These are phyloP conservation scores for Aspergillus sojae DNA, from an alignment of 2,329 filamentous ascomycete genomes.

Conservation along the genomic window DNA sequence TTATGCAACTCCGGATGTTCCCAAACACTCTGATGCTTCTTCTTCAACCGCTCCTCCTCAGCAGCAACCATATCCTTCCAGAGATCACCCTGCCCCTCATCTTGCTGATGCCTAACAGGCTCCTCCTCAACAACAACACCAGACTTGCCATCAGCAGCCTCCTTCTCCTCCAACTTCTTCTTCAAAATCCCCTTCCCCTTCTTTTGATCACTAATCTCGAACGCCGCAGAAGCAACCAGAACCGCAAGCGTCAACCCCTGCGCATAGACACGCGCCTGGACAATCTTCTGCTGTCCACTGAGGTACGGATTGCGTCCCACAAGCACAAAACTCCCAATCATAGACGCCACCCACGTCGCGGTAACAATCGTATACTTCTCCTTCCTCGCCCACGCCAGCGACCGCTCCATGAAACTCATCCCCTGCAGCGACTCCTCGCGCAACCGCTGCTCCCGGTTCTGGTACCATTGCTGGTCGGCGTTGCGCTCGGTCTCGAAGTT, in stretches of 20 bases:
- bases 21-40: conserved; percentile 42
- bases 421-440: conserved; percentile 56
- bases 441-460: conserved; percentile 61
- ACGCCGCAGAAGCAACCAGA: conserved; percentile 76
- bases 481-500: conserved; percentile 71
- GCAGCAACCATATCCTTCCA: conserved; percentile 68
- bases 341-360: conserved; percentile 76
- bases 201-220: conserved; percentile 79
- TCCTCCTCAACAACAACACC: conserved; percentile 69
- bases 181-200: conserved; percentile 59
- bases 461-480: conserved; percentile 67
- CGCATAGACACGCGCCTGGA: conserved; percentile 92
- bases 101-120: conserved; percentile 69
- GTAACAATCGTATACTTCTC: conserved; percentile 89
- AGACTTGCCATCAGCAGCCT: conserved; percentile 64
- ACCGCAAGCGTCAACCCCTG: conserved; percentile 87
- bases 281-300: conserved; percentile 78
- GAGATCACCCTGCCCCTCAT: conserved; percentile 83
- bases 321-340: conserved; percentile 72
- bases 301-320: conserved; percentile 79
- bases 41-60: conserved; percentile 50
- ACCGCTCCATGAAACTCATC: conserved; percentile 62
- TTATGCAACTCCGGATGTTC: conserved; percentile 25
- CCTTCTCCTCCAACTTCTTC: conserved; percentile 70
- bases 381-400: conserved; percentile 72